Percentiles rank a stretch among this genome's conserved stretches.
These are phyloP conservation scores for Phylloporus sp. DNA, from an alignment of 768 basidiomycete species.

Conservation along the genomic window DNA sequence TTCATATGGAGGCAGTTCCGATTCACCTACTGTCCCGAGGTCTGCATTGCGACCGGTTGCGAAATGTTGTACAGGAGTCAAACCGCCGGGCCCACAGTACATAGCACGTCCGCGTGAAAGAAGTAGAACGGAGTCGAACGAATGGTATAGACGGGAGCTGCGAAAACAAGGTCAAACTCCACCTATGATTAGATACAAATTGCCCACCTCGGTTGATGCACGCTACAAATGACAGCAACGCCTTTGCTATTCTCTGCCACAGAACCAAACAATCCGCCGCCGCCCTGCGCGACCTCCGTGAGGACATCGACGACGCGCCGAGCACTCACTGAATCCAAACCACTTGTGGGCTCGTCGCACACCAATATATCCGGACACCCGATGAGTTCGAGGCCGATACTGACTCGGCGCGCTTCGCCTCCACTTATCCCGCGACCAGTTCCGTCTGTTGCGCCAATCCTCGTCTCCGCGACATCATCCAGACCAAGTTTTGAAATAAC, in stretches of 20 bases:
- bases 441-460: conserved; percentile 62
- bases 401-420: conserved; percentile 86
- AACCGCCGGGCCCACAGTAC: conserved; percentile 74
- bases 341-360: conserved; percentile 80
- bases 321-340: conserved; percentile 86
- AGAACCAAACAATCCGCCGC: conserved; percentile 22
- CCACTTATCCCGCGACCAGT: conserved; percentile 83
- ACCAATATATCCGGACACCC: conserved; percentile 80
- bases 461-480: conserved; percentile 55
- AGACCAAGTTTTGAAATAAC: conserved; percentile 80
- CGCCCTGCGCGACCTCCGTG: conserved; percentile 60
- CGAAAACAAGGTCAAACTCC: neutral
- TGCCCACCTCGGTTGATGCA: conserved; percentile 77
- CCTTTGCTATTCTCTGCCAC: conserved; percentile 42
- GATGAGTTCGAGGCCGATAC: conserved; percentile 85
- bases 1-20: conserved; percentile 48
- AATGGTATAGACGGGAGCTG: conserved; percentile 78
- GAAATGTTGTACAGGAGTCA: conserved; percentile 67
- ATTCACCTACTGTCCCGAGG: conserved; percentile 33
- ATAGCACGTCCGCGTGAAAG: conserved; percentile 73
- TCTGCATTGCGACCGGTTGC: conserved; percentile 27
- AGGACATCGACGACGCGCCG: conserved; percentile 74
- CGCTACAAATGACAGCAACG: conserved; percentile 79
- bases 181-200: neutral
- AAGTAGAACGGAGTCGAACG: conserved; percentile 77